Evolutionary conservation across 2,329 filamentous ascomycete genomes (phyloP).

Genomic region (Paracoccidioides lutzii): DNA sequence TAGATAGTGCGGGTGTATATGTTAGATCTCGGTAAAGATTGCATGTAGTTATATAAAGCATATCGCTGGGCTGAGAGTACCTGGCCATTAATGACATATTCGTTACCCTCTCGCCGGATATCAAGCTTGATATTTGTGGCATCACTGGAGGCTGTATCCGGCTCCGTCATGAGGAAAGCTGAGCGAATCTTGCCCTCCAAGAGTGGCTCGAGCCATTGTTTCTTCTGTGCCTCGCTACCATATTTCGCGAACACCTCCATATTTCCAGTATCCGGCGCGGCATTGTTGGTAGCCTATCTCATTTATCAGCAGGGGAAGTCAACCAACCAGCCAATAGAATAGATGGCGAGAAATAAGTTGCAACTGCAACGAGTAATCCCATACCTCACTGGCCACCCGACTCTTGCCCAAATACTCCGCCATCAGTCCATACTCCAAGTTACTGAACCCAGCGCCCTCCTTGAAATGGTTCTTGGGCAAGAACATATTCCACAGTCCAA

Average conservation of each 20-base stretch:
- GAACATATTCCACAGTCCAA: constrained; percentile 98
- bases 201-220: constrained; percentile 66
- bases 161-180: constrained; percentile 90
- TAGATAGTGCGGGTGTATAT: constrained; percentile 23
- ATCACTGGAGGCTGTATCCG: constrained; percentile 75
- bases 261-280: constrained; percentile 84
- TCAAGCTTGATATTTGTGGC: constrained; percentile 82
- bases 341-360: not conserved
- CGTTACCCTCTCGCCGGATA: constrained; percentile 70
- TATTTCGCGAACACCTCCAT: constrained; percentile 94
- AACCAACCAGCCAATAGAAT: not conserved
- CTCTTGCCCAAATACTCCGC: constrained; percentile 90
- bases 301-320: not conserved
- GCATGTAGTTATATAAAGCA: not conserved
- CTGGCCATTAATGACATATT: constrained; percentile 81
- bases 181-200: constrained; percentile 76
- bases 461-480: constrained; percentile 88
- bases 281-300: constrained; percentile 62
- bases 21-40: constrained; percentile 10
- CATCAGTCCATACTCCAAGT: constrained; percentile 96
- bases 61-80: constrained; percentile 34
- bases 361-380: not conserved
- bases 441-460: constrained; percentile 86
- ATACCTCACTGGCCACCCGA: constrained; percentile 58
- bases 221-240: constrained; percentile 73